phyloP scores from a whole-genome alignment of 2,329 filamentous ascomycete genomes.

The Dactylellina parvicollis region DNA sequence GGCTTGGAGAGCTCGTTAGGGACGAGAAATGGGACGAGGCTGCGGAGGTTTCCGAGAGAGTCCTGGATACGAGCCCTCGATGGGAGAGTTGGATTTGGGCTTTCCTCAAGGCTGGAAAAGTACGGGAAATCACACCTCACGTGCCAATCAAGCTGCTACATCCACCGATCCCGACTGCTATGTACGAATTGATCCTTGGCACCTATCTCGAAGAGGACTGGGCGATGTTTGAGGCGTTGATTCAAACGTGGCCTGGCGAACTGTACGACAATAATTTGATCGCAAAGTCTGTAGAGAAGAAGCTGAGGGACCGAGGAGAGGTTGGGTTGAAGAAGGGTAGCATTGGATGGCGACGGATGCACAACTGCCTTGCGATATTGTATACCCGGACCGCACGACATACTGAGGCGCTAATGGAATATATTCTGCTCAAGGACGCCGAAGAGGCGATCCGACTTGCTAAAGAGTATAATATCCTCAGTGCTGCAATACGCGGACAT shows the following conservation, averaged over 20 bases:
- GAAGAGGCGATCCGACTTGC: conserved; percentile 89
- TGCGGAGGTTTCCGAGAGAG: conserved; percentile 81
- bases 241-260: conserved; percentile 78
- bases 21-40: conserved; percentile 79
- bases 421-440: conserved; percentile 89
- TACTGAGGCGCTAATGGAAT: conserved; percentile 85
- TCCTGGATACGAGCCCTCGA: conserved; percentile 78
- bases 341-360: conserved; percentile 87
- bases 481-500: conserved; percentile 81
- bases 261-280: conserved; percentile 68
- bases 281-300: conserved; percentile 80
- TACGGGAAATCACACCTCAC: conserved; percentile 87
- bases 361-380: conserved; percentile 83
- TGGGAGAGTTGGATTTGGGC: conserved; percentile 98
- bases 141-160: conserved; percentile 81
- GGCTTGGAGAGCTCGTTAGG: conserved; percentile 86
- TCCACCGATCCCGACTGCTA: conserved; percentile 79
- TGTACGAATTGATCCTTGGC: conserved; percentile 88
- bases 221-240: conserved; percentile 76
- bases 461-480: conserved; percentile 85
- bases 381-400: conserved; percentile 83
- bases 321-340: conserved; percentile 79
- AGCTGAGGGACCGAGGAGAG: conserved; percentile 79
- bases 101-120: conserved; percentile 84
- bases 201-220: conserved; percentile 87